These are phyloP conservation scores for Chloranthus sessilifolius DNA, from an alignment of 164 flowering plant genomes.

Conservation along the genomic window DNA sequence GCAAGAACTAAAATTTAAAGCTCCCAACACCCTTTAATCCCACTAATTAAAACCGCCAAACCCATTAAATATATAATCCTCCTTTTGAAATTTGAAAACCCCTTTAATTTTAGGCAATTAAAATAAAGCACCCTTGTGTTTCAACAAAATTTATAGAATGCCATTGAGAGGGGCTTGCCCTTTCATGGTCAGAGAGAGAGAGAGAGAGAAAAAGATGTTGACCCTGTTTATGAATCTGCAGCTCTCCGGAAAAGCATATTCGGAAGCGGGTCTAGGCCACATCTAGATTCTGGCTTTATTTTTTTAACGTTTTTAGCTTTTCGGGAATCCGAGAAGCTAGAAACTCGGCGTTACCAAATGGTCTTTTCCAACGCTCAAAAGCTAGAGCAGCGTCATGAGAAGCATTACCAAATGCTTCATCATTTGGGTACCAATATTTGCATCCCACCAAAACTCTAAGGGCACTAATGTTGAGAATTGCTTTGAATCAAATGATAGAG, in stretches of 20 bases:
- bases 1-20: slow-evolving; percentile 33
- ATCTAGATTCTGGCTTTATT: no score
- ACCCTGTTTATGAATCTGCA: no score
- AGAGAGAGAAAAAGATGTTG: no score
- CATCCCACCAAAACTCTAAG: background rate
- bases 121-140: no score
- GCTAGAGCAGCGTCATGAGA: no score
- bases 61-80: slow-evolving; percentile 12
- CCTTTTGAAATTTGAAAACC: slow-evolving; percentile 4
- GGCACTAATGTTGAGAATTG: background rate
- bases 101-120: no score
- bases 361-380: no score
- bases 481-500: slow-evolving; percentile 11
- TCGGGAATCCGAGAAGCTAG: background rate
- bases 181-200: no score
- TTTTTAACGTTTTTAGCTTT: background rate
- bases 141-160: no score
- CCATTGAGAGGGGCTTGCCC: no score
- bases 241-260: no score
- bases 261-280: no score
- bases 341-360: background rate
- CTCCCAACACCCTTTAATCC: slow-evolving; percentile 36
- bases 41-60: slow-evolving; percentile 18
- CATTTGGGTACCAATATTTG: background rate
- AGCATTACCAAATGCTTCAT: background rate